Evolutionary conservation across 1,284 basidiomycete genomes (phyloP).

Genomic region (Puccinia coronata): DNA sequence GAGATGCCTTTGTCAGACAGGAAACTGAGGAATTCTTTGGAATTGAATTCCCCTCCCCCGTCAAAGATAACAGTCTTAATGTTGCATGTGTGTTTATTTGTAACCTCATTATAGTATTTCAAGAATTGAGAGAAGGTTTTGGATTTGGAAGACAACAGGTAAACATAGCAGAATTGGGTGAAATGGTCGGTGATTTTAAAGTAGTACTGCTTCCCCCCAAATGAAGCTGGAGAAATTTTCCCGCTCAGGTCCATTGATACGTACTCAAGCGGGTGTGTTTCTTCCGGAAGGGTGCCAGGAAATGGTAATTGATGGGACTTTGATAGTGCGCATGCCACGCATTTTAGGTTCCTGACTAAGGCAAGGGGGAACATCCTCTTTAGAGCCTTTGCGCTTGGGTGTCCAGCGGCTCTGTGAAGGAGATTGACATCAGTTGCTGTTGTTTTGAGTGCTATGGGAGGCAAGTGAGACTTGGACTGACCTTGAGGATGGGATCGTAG

Average conservation of each 20-base stretch:
- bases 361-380: too few species aligned
- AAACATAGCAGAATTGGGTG: background rate
- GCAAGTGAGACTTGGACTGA: too few species aligned
- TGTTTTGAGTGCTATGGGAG: background rate
- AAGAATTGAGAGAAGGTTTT: background rate
- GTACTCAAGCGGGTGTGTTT: background rate
- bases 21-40: background rate
- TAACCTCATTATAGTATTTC: background rate
- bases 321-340: constrained; percentile 4
- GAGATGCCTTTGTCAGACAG: background rate
- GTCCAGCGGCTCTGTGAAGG: background rate
- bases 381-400: background rate
- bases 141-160: background rate
- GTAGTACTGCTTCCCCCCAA: constrained; percentile 4
- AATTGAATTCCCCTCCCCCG: background rate
- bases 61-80: background rate
- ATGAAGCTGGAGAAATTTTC: background rate
- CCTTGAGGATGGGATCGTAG: too few species aligned
- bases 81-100: background rate
- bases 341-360: background rate
- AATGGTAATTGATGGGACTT: constrained; percentile 8
- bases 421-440: background rate
- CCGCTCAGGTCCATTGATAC: constrained; percentile 11
- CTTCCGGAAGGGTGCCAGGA: background rate
- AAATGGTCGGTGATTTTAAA: constrained; percentile 4